Conservation (phyloP, 2,329 filamentous ascomycete genomes). For the Cordyceps tenuipes region DNA sequence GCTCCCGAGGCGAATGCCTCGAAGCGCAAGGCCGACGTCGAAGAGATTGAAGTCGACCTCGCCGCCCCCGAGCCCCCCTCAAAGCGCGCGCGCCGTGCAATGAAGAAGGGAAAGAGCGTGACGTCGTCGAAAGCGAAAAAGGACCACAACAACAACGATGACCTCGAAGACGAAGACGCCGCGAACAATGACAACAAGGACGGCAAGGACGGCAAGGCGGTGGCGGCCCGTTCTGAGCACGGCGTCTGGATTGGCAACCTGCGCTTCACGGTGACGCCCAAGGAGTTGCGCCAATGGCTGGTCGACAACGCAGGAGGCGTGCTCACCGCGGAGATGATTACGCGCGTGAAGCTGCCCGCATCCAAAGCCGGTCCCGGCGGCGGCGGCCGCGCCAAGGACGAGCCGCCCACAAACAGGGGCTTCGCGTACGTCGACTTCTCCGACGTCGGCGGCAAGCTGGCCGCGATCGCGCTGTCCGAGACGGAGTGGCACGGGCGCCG, state of each 20-base stretch:
- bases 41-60: constrained; percentile 85
- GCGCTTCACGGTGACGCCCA: constrained; percentile 69
- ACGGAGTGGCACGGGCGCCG: constrained; percentile 66
- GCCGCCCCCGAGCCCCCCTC: constrained; percentile 86
- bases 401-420: constrained; percentile 62
- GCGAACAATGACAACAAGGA: constrained; percentile 28
- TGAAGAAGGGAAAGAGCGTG: constrained; percentile 71
- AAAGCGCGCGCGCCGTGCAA: constrained; percentile 81
- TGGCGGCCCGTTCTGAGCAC: constrained; percentile 61
- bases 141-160: constrained; percentile 28
- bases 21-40: constrained; percentile 62
- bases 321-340: constrained; percentile 64
- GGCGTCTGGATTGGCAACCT: constrained; percentile 96
- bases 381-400: constrained; percentile 20
- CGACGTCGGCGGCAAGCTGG: constrained; percentile 58
- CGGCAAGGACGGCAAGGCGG: constrained; percentile 28
- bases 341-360: constrained; percentile 71
- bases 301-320: constrained; percentile 58
- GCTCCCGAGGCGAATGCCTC: constrained; percentile 20
- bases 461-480: constrained; percentile 83
- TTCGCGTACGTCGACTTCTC: constrained; percentile 95
- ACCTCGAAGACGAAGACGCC: constrained; percentile 29
- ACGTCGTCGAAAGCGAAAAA: constrained; percentile 33
- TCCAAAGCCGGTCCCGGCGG: constrained; percentile 43
- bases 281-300: constrained; percentile 73